Evolutionary conservation across 257 asterid genomes (phyloP), one percentile per base, ranked within the genome.

Genomic region (Penstemon eatonii): DNA sequence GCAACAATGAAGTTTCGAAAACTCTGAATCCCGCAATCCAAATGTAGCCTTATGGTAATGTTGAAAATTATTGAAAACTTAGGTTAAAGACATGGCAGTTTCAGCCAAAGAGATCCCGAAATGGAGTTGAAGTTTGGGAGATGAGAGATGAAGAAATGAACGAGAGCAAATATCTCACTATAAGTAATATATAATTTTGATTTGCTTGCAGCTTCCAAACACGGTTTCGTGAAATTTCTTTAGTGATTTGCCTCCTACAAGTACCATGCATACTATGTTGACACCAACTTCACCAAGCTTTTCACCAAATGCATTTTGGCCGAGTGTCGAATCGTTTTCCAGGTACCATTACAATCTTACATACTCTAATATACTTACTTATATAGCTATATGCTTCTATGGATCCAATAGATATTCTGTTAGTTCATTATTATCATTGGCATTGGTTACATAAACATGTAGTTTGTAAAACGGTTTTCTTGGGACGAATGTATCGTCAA

Each of bases 191-290:
- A 89, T 69, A 18, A 85, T 94, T 62, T 84, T 90, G 63, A 92
- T 88, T 4, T 68, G 3, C 13, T 81, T 81, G 82, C 90, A 74
- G 0, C 77, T 67, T 7, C 6, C 0, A 70, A 94, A 80, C 1
- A 92, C 82, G 40, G 77, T 8, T 4, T 85, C 80, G 13, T 93
- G 98, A 73, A 87, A 84, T 56, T 88, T 86, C 75, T 86, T 53
- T 60, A 93, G 83, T 1, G 97, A 93, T 60, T 12, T 81, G 4
- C 98, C 98, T 56, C 98, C 97, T 0, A 25, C 33, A 25, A 0
- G 97, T 88, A 92, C 97, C 98, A 88, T 92, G 73, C 90, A 90
- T 5, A 92, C 98, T 42, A 92, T 87, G 88, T 82, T 86, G 1
- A 89, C 95, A 0, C 96, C 95, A 58, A 92, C 90, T 71, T 89